Base-by-base conservation (phyloP, 2,329 filamentous ascomycete species). In the Phaeosphaeriaceae sp. region DNA sequence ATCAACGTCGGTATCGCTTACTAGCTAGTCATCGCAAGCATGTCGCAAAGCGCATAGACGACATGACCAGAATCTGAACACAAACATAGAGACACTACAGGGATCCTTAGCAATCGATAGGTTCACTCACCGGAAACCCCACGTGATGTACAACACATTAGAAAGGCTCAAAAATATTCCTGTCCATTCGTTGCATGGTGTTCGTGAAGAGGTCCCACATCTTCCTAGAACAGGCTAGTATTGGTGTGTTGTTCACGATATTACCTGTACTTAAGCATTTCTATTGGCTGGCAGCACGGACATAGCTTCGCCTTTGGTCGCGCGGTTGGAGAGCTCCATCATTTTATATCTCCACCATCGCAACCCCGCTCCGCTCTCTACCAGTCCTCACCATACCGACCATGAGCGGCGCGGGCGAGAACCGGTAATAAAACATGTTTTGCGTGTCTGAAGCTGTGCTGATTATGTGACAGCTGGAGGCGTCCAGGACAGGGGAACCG, bases 401-500 rank as follows among this genome's bases (percentile, higher is more conserved):
- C 59, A 78, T 78, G 76, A 78, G 76, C 67, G 76, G 73, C 68
- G 72, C 70, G 67, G 74, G 70, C 54, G 75, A 77, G 65, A 78
- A 76, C 56, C 73, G 75, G 76, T 77, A 72, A 46, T 56, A 40
- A n/a, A 40, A 1, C 13, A n/a, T 8, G 5, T 23, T 28, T 42
- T 32, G 26, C 47, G 28, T 9, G 24, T 30, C 15, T n/a, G 22
- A 28, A 23, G 28, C 26, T 32, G 15, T 54, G 52, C 68, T 75
- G 59, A 72, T 59, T 22, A 49, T 49, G 19, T 15, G 19, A 61
- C 53, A 77, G 74, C 70, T 78, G 75, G 76, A 72, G 73, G 61
- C 71, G 73, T 65, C 67, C 66, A 58, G 73, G 70, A 66, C 74
- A 69, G 61, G 69, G 60, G 65, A 76, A 72, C 65, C 72, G 68